These are phyloP conservation scores for Cryptococcus hybrid DNA, from an alignment of 1,284 basidiomycete genomes.

Conservation along the genomic window DNA sequence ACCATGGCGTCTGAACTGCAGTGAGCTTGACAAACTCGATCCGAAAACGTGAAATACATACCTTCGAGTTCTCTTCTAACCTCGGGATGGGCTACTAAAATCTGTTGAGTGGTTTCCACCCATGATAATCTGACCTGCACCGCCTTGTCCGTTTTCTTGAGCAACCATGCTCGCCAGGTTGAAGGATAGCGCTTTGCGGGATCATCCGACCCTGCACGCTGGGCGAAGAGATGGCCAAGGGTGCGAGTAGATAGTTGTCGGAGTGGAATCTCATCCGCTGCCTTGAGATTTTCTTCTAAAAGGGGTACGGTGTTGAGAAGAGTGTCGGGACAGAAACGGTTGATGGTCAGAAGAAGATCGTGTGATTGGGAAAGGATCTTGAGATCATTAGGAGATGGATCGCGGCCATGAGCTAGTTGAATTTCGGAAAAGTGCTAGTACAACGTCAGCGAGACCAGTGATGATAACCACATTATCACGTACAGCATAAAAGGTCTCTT, in stretches of 20 bases:
- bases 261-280: constrained; percentile 66
- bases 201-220: constrained; percentile 58
- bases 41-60: constrained; percentile 35
- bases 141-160: constrained; percentile 74
- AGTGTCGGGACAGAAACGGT: constrained; percentile 74
- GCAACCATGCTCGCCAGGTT: constrained; percentile 84
- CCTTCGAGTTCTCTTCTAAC: constrained; percentile 69
- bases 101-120: constrained; percentile 65
- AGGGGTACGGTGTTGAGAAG: constrained; percentile 89
- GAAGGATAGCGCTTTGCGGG: constrained; percentile 75
- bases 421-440: constrained; percentile 78
- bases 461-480: constrained; percentile 1
- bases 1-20: constrained; percentile 59
- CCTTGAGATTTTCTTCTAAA: constrained; percentile 84
- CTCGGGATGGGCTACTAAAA: constrained; percentile 68
- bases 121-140: constrained; percentile 71
- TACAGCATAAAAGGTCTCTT: constrained; percentile 76
- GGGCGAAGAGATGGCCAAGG: constrained; percentile 84
- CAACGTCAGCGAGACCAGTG: not conserved
- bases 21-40: not conserved
- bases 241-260: constrained; percentile 77
- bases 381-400: constrained; percentile 55
- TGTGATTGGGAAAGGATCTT: constrained; percentile 62
- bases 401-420: constrained; percentile 60
- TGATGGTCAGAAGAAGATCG: constrained; percentile 79